Conservation (phyloP, 371 early-diverging fungal genomes). For the Actinomortierella ambigua region DNA sequence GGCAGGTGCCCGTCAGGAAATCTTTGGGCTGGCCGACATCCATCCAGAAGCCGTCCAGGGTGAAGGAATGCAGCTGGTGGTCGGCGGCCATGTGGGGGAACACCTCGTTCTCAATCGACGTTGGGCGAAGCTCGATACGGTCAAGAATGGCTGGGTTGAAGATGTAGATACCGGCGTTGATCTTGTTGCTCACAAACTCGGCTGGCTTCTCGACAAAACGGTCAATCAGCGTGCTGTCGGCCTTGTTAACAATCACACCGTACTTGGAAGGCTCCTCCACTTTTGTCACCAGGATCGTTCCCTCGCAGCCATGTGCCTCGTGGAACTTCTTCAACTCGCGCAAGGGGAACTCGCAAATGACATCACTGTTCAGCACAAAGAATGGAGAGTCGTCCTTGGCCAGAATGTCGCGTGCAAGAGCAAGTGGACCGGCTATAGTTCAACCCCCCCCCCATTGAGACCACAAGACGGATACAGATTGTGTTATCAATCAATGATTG, state of each 20-base stretch:
- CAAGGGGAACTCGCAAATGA: constrained; percentile 99
- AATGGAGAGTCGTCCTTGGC: constrained; percentile 92
- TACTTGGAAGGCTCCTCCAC: constrained; percentile 99
- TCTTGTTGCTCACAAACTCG: constrained; percentile 92
- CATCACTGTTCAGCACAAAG: constrained; percentile 99
- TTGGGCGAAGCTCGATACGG: constrained; percentile 92
- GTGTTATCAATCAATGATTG: no score
- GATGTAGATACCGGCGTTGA: constrained; percentile 99
- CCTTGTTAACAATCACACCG: constrained; percentile 91
- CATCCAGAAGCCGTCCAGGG: constrained; percentile 99
- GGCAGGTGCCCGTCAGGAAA: constrained; percentile 94
- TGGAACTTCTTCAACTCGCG: constrained; percentile 88
- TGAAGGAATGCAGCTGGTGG: constrained; percentile 86
- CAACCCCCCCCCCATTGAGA: no score
- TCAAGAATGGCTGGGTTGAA: constrained; percentile 92
- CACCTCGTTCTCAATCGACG: constrained; percentile 98
- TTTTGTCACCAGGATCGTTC: constrained; percentile 95
- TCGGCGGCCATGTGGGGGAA: constrained; percentile 95
- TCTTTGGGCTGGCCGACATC: constrained; percentile 99
- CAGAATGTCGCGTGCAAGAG: constrained; percentile 91
- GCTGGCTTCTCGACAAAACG: constrained; percentile 99
- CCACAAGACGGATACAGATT: no score
- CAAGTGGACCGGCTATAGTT: constrained; percentile 95
- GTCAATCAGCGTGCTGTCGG: constrained; percentile 75
- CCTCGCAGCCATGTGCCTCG: constrained; percentile 85